phyloP scores from a whole-genome alignment of 2,329 filamentous ascomycete genomes.

The Escovopsis sp. region DNA sequence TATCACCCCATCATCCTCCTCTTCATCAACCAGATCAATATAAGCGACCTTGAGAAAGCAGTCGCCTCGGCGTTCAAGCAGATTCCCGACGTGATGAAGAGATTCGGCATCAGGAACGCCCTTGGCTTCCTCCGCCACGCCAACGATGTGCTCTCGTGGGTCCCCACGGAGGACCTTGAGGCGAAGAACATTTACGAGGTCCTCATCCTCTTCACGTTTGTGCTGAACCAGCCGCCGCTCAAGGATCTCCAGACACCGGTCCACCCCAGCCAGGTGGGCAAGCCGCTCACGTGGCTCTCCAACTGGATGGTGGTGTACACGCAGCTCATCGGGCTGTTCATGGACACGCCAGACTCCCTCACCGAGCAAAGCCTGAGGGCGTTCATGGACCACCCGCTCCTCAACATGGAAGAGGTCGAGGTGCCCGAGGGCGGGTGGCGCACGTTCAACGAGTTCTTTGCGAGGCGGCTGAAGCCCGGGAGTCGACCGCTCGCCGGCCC shows the following conservation, averaged over 20 bases:
- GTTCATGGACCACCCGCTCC: constrained; percentile 17
- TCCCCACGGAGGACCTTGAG: constrained; percentile 19
- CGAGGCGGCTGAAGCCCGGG: constrained; percentile 20
- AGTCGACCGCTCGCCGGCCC: constrained; percentile 16
- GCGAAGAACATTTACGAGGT: constrained; percentile 22
- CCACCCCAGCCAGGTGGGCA: constrained; percentile 13
- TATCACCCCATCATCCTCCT: constrained; percentile 12
- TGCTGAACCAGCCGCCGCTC: constrained; percentile 21
- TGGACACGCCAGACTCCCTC: constrained; percentile 19
- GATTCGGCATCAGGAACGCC: constrained; percentile 9
- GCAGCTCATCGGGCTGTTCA: constrained; percentile 19
- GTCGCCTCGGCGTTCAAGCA: constrained; percentile 7
- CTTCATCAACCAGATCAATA: constrained; percentile 9
- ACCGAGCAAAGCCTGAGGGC: constrained; percentile 15
- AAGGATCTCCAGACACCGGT: constrained; percentile 10
- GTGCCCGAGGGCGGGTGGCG: constrained; percentile 17
- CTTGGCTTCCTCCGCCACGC: constrained; percentile 12
- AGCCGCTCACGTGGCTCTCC: constrained; percentile 19
- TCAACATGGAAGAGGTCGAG: constrained; percentile 17
- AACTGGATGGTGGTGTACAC: constrained; percentile 25
- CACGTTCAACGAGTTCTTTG: constrained; percentile 28
- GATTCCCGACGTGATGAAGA: constrained; percentile 11
- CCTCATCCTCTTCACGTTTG: constrained; percentile 25
- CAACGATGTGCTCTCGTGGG: constrained; percentile 21
- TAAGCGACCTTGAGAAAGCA: constrained; percentile 5